A percentile compares a stretch with the other conserved stretches of the same genome.
Conservation (phyloP, 2,329 filamentous ascomycete species). For the Aulographum hederae region DNA sequence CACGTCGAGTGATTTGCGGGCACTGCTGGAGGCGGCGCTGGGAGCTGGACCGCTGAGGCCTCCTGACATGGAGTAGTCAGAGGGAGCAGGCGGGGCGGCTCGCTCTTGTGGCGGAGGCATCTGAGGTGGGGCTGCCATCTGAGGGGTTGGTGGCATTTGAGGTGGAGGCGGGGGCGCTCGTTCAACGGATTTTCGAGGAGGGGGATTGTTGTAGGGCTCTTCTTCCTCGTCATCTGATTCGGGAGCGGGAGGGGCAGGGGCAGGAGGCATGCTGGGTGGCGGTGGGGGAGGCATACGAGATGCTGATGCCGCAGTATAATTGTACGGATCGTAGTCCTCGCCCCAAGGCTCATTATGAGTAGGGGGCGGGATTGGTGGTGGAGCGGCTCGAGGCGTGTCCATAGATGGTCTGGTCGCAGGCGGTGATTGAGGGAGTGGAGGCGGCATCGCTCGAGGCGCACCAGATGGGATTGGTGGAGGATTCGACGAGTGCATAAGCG, state of each 20-base stretch:
- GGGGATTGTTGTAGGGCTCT: constrained; percentile 28
- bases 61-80: no score
- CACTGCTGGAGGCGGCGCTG: constrained; percentile 5
- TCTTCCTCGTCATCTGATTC: constrained; percentile 12
- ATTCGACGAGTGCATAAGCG: constrained; percentile 11
- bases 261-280: constrained; percentile 12
- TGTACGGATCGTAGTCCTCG: constrained; percentile 54
- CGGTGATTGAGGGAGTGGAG: constrained; percentile 33
- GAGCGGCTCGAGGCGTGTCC: constrained; percentile 52
- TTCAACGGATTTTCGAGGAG: no score
- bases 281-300: constrained; percentile 14
- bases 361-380: constrained; percentile 43
- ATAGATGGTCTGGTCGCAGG: constrained; percentile 40
- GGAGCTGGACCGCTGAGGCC: constrained; percentile 13
- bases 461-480: constrained; percentile 14
- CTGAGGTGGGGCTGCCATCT: constrained; percentile 14
- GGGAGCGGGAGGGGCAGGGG: neutral
- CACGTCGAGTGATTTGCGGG: constrained; percentile 47
- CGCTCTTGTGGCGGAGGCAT: constrained; percentile 9
- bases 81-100: constrained; percentile 11
- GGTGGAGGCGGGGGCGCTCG: constrained; percentile 21
- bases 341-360: constrained; percentile 25
- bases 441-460: constrained; percentile 26
- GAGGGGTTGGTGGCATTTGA: constrained; percentile 7
- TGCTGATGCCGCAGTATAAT: constrained; percentile 25